A percentile compares a stretch with the other conserved stretches of the same genome.
Conservation (phyloP, 495 filamentous ascomycete species). For the Talaromyces adpressus region DNA sequence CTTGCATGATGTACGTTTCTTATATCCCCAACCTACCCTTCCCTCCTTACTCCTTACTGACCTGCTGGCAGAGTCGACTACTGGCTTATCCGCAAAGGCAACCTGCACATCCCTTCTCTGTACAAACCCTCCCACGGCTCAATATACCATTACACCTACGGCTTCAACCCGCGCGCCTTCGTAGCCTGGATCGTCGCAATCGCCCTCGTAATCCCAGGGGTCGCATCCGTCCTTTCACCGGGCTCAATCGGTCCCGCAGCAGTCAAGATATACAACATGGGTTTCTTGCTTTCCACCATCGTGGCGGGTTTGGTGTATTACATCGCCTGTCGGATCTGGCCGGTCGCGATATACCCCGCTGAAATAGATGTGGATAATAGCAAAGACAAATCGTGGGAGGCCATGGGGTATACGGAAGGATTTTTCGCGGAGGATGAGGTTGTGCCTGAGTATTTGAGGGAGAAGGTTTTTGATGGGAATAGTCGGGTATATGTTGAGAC, state of each 20-base stretch:
- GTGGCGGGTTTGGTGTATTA: conserved; percentile 10
- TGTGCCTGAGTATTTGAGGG: conserved; percentile 4
- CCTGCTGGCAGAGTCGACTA: conserved; percentile 20
- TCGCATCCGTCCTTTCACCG: conserved; percentile 9
- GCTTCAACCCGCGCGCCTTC: conserved; percentile 13
- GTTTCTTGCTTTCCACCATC: conserved; percentile 12
- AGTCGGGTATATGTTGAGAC: background rate
- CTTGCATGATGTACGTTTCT: conserved; percentile 22
- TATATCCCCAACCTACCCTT: too few species aligned
- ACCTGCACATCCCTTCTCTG: conserved; percentile 11
- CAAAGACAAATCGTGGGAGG: conserved; percentile 1
- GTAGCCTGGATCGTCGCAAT: conserved; percentile 13
- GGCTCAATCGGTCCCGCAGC: conserved; percentile 4
- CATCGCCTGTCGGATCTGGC: conserved; percentile 9
- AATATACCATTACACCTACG: conserved; percentile 11
- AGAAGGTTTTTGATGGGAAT: background rate
- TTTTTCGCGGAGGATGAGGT: conserved; percentile 7
- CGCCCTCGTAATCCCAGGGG: conserved; percentile 12
- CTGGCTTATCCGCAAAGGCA: conserved; percentile 24
- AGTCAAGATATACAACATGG: conserved; percentile 16
- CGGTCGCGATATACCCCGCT: background rate
- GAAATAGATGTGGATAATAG: background rate
- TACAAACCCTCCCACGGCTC: conserved; percentile 7
- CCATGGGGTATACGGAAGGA: conserved; percentile 4
- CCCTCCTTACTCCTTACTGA: background rate